Evolutionary conservation across 768 basidiomycete species (phyloP), one percentile per base, ranked within the genome.

Genomic region (Neoboletus magnificus): DNA sequence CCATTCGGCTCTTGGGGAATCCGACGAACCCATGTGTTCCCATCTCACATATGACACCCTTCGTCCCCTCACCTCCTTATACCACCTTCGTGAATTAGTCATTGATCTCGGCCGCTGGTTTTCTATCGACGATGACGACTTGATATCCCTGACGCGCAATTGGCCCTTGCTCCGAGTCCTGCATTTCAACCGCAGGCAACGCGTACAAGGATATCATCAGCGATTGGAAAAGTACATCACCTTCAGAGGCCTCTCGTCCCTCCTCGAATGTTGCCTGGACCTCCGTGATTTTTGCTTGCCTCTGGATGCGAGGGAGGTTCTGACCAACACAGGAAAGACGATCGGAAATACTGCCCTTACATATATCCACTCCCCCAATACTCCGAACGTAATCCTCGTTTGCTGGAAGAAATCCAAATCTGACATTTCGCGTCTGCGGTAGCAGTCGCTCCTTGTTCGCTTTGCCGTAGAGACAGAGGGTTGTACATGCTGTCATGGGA

Each of bases 121-220:
- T n/a, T 47, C 52, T 4, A 30, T 60, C 15, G 44, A 60, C 27
- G 53, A 61, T 1, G 46, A 49, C 20, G 41, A 45, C 9, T 32
- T 56, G 23, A 10, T 22, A 16, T 40, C 46, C 36, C 15, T 61
- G 36, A 8, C 49, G 10, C 46, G 47, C 15, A 52, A 44, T 22
- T 60, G 59, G 52, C 53, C 50, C 9, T 37, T 5, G 1, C 29
- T 60, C 5, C 52, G 25, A 7, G 3, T 5, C n/a, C 27, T 55
- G 5, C 7, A 7, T n/a, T 4, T 59, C 10, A 12, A 9, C 13
- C 22, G 11, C 7, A 4, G n/a, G 7, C 23, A 36, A 7, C 1
- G 11, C 5, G 7, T 18, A 12, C 32, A 16, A 11, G 32, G 10
- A 6, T 16, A 12, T 18, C 32, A 16, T 8, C 23, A 10, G 20